Base-by-base conservation (phyloP, 2,329 filamentous ascomycete species). In the Zelopaecilomyces penicillatus region DNA sequence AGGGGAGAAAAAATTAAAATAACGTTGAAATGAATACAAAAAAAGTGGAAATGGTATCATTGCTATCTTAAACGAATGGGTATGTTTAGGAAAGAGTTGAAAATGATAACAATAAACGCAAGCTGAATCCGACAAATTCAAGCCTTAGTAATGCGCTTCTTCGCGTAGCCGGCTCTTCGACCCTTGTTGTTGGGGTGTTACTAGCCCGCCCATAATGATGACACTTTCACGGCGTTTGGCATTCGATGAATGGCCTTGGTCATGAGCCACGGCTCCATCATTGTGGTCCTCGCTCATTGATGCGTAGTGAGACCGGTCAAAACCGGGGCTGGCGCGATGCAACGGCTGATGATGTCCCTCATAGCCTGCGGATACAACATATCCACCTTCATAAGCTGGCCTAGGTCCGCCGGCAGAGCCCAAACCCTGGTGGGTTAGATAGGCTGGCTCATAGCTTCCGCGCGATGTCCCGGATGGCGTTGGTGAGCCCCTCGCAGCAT, bases 221-320 rank as follows among this genome's bases (percentile, higher is more conserved):
- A 70, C 67, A 54, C 80, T 83, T 61, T 83, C 79, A 41, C 80
- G 72, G 40, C 77, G 69, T 66, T 75, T 49, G 54, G 54, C 44
- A 29, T 29, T 43, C 27, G 33, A 32, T 19, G 19, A 19, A 19
- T 19, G 19, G 19, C 31, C 43, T 9, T 68, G 68, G 39, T 74
- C 70, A 47, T 61, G 54, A 11, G 54, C 47, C 26, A 49, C 28
- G 52, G 50, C 26, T 47, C 51, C 44, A 11, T 27, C 35, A 32
- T 52, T 50, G n/a, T 54, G 36, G 4, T 60, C 53, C 12, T 59
- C 56, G 11, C 46, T 51, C 43, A 44, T 50, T 4, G 47, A 49
- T 34, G 66, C 63, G 28, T 64, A 65, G 6, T 59, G 49, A 4
- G 63, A 63, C 38, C 65, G 57, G 42, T 71, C 68, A 47, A 68